phyloP scores from a whole-genome alignment of 768 basidiomycete species.

The Amyloporia xantha region DNA sequence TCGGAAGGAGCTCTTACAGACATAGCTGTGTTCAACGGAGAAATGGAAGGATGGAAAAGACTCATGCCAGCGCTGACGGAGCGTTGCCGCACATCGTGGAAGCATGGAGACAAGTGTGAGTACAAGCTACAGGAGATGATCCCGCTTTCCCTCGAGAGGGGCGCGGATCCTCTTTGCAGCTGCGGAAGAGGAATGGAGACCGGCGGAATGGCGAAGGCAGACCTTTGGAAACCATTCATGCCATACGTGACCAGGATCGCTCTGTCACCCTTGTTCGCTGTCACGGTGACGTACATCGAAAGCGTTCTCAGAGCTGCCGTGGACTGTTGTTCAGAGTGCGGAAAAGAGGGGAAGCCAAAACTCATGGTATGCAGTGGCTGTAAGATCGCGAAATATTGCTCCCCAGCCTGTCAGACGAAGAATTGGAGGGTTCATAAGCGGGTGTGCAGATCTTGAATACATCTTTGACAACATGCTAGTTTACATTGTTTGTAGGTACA shows the following conservation, averaged over 20 bases:
- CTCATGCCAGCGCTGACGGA: constrained; percentile 46
- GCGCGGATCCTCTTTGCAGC: constrained; percentile 38
- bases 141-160: constrained; percentile 33
- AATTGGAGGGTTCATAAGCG: constrained; percentile 43
- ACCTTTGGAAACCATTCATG: constrained; percentile 32
- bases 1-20: neutral
- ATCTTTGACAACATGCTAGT: too few relatives aligned
- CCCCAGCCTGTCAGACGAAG: constrained; percentile 35
- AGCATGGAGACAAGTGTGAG: constrained; percentile 42
- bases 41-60: constrained; percentile 41
- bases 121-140: constrained; percentile 31
- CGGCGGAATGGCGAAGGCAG: constrained; percentile 26
- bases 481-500: too few relatives aligned
- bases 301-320: constrained; percentile 14
- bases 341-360: constrained; percentile 25
- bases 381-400: constrained; percentile 36
- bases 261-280: constrained; percentile 45
- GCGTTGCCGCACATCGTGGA: constrained; percentile 46
- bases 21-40: constrained; percentile 22
- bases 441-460: too few relatives aligned
- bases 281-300: constrained; percentile 44
- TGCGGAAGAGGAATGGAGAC: constrained; percentile 44
- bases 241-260: constrained; percentile 42
- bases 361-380: constrained; percentile 33
- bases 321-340: constrained; percentile 25